Evolutionary conservation across 768 basidiomycete genomes (phyloP).

Genomic region (Lactifluus piperatus): DNA sequence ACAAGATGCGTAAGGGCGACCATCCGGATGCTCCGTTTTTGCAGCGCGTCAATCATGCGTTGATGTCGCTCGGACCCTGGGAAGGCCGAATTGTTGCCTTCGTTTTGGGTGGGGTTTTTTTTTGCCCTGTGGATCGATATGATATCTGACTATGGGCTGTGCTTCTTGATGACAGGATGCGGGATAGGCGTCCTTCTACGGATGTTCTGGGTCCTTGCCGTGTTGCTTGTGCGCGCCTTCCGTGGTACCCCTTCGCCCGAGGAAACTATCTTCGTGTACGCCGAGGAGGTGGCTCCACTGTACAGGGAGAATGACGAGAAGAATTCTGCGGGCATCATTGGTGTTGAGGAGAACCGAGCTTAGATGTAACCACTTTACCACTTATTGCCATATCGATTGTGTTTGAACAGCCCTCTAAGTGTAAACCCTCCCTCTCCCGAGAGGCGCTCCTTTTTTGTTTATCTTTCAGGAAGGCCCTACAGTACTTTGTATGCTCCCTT

Average conservation of each 20-base stretch:
- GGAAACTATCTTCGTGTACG: slow-evolving; percentile 6
- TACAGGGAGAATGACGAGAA: slow-evolving; percentile 8
- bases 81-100: slow-evolving; percentile 79
- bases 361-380: neutral
- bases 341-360: neutral
- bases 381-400: too few species aligned
- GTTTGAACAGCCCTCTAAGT: too few species aligned
- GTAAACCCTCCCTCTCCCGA: too few species aligned
- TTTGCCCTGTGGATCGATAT: neutral
- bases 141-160: neutral
- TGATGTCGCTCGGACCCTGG: slow-evolving; percentile 70
- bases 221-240: slow-evolving; percentile 53
- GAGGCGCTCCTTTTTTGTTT: too few species aligned
- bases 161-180: slow-evolving; percentile 42
- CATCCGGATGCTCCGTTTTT: slow-evolving; percentile 18
- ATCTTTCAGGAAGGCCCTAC: too few species aligned
- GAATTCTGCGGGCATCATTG: neutral
- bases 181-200: slow-evolving; percentile 75
- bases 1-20: slow-evolving; percentile 25
- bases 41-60: slow-evolving; percentile 50
- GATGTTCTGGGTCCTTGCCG: slow-evolving; percentile 67
- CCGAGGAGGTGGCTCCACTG: slow-evolving; percentile 10
- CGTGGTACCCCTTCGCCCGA: slow-evolving; percentile 33
- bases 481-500: too few species aligned
- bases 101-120: slow-evolving; percentile 52